These are phyloP conservation scores for Pleomassaria siparia DNA, from an alignment of 2,329 filamentous ascomycete species.

Conservation along the genomic window DNA sequence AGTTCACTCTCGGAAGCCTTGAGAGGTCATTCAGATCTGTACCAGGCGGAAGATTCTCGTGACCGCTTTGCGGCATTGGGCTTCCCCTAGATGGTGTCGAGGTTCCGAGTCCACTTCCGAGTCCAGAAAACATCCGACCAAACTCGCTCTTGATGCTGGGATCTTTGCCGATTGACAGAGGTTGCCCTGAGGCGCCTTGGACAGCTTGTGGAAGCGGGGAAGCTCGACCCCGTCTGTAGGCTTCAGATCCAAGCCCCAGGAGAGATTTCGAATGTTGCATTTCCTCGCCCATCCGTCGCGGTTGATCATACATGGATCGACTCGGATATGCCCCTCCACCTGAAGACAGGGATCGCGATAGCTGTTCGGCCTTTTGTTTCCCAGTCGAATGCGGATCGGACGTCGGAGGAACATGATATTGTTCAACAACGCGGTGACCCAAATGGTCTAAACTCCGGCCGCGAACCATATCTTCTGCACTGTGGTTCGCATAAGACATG, in stretches of 20 bases:
- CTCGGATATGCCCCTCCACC: constrained; percentile 26
- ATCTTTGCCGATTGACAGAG: constrained; percentile 76
- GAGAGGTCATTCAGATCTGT: constrained; percentile 30
- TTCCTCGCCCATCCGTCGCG: constrained; percentile 51
- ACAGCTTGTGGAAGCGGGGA: constrained; percentile 92
- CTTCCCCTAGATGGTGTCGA: constrained; percentile 58
- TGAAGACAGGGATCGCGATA: constrained; percentile 38
- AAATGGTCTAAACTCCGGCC: constrained; percentile 36
- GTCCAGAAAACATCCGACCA: constrained; percentile 92
- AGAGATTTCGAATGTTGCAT: constrained; percentile 66
- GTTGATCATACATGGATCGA: constrained; percentile 41
- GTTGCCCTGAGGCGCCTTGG: constrained; percentile 83
- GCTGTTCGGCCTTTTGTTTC: constrained; percentile 35
- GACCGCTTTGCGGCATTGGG: constrained; percentile 45
- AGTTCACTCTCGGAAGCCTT: constrained; percentile 38
- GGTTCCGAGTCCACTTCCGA: constrained; percentile 68
- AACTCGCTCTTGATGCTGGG: constrained; percentile 94
- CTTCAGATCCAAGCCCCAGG: constrained; percentile 71
- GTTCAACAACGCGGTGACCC: constrained; percentile 37
- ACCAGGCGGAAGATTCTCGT: constrained; percentile 27
- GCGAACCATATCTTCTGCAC: constrained; percentile 34
- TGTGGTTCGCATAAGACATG: constrained; percentile 24
- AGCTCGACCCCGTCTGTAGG: constrained; percentile 77
- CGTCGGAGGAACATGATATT: constrained; percentile 42
- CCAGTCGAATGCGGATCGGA: constrained; percentile 41